These are phyloP conservation scores for Cordia subcordata DNA, from an alignment of 257 asterid species.

Conservation along the genomic window DNA sequence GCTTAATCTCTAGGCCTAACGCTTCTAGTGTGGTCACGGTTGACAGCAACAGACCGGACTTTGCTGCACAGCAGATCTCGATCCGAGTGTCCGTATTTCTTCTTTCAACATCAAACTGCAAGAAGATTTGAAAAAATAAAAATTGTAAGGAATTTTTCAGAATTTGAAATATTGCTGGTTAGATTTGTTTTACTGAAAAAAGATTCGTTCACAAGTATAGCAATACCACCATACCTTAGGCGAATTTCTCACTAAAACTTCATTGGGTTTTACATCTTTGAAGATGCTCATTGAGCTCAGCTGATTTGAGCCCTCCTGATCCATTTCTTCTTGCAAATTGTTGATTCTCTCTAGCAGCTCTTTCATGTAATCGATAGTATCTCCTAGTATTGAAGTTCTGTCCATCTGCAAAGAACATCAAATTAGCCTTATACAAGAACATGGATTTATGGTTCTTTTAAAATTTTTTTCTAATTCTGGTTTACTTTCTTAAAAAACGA, in stretches of 20 bases:
- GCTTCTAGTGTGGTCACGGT: conserved; percentile 71
- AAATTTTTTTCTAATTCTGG: too few relatives aligned
- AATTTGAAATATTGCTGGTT: not conserved
- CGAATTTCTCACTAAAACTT: conserved; percentile 48
- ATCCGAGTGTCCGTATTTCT: conserved; percentile 43
- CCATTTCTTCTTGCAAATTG: conserved; percentile 50
- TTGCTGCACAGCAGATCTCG: conserved; percentile 52
- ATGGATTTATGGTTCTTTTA: too few relatives aligned
- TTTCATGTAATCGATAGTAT: conserved; percentile 76
- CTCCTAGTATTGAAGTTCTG: conserved; percentile 83
- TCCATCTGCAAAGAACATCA: conserved; percentile 56
- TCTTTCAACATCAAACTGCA: conserved; percentile 72
- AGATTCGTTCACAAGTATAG: too few relatives aligned
- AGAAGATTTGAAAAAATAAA: not conserved
- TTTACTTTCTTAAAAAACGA: too few relatives aligned
- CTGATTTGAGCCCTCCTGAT: conserved; percentile 30
- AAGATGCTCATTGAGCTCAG: conserved; percentile 34
- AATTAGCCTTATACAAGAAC: not conserved
- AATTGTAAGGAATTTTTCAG: not conserved
- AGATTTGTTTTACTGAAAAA: too few relatives aligned
- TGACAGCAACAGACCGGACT: conserved; percentile 65
- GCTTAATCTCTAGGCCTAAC: conserved; percentile 65
- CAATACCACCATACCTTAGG: conserved; percentile 49
- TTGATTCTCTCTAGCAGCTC: conserved; percentile 61
- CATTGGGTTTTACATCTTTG: conserved; percentile 50